Conservation (phyloP, 2,329 filamentous ascomycete genomes). For the Stenocarpella maydis region DNA sequence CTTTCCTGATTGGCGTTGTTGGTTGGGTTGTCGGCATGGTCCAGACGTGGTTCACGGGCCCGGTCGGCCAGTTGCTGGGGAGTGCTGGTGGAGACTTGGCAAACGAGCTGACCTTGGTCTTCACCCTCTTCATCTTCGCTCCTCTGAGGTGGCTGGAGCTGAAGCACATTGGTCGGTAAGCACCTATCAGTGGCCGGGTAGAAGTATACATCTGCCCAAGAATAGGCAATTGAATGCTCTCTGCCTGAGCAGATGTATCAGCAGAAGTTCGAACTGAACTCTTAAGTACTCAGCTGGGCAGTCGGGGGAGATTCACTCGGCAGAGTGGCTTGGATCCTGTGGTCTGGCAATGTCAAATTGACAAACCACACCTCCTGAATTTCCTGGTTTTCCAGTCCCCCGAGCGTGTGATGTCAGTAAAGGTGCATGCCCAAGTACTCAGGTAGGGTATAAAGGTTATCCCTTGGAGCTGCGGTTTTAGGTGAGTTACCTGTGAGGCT, state of each 20-base stretch:
- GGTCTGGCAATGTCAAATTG: not conserved
- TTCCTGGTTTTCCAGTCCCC: not conserved
- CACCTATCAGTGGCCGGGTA: not conserved
- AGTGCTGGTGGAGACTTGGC: constrained; percentile 57
- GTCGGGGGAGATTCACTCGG: not conserved
- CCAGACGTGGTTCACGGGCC: constrained; percentile 62
- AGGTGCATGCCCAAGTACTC: too few relatives aligned
- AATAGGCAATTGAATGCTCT: not conserved
- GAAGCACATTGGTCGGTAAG: constrained; percentile 52
- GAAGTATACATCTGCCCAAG: not conserved
- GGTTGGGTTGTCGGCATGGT: constrained; percentile 67
- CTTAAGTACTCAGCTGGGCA: not conserved
- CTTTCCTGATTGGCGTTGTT: constrained; percentile 54
- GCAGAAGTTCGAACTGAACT: not conserved
- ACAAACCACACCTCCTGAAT: not conserved
- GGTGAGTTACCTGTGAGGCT: not conserved
- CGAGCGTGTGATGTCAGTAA: not conserved
- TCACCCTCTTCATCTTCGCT: constrained; percentile 55
- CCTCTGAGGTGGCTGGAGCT: constrained; percentile 58
- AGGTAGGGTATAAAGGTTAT: not conserved
- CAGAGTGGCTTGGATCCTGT: not conserved
- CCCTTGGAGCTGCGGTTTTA: not conserved
- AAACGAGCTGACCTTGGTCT: constrained; percentile 59
- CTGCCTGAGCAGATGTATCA: not conserved
- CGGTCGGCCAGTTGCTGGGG: constrained; percentile 53